Percentiles rank a stretch among this genome's conserved stretches.
Conservation (phyloP, 106 monocot genomes). For the Dioscorea zingiberensis region DNA sequence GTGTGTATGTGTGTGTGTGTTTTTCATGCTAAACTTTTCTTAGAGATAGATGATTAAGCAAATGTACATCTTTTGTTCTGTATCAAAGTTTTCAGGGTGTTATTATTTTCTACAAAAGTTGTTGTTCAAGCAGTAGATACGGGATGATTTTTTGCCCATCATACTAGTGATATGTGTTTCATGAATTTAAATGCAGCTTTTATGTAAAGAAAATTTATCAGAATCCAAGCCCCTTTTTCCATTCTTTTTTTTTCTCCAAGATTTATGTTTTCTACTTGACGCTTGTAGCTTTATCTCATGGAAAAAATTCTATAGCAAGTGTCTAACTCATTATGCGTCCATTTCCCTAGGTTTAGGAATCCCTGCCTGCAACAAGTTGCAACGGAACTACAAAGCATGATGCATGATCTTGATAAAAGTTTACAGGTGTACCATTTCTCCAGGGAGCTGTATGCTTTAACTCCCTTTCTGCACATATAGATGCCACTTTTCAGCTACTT, state of each 20-base stretch:
- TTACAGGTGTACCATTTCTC: conserved; percentile 42
- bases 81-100: no score
- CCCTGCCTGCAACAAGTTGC: conserved; percentile 63
- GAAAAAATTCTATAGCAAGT: neutral
- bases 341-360: conserved; percentile 55
- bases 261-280: neutral
- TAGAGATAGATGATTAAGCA: no score
- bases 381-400: conserved; percentile 47
- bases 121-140: neutral
- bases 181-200: neutral
- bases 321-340: neutral
- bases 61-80: no score
- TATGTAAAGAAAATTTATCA: neutral
- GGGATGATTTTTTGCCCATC: neutral
- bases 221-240: neutral
- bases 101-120: no score
- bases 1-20: no score
- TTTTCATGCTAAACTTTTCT: no score
- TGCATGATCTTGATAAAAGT: conserved; percentile 72
- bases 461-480: no score
- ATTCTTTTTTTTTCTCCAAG: neutral
- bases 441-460: no score
- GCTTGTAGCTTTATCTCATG: neutral
- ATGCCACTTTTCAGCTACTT: neutral
- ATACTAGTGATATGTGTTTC: neutral